phyloP scores from a whole-genome alignment of 768 basidiomycete genomes.

The Kwoniella dejecticola region DNA sequence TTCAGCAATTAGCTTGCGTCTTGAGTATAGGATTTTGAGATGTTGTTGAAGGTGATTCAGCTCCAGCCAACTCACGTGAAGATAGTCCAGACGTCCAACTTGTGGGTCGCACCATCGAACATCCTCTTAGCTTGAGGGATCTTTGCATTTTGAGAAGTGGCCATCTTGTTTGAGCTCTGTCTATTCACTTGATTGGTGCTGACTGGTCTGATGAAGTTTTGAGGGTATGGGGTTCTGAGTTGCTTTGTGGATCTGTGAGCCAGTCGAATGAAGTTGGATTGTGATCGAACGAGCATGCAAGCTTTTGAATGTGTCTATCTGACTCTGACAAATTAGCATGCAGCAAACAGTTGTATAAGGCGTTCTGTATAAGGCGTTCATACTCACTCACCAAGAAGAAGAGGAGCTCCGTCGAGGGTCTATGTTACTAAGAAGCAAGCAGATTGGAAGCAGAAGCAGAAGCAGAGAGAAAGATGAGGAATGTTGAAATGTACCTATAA shows the following conservation, averaged over 20 bases:
- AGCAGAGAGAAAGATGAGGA: no score
- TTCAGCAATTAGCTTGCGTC: no score
- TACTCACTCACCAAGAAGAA: neutral
- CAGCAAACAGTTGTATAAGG: no score
- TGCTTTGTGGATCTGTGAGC: neutral
- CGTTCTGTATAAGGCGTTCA: no score
- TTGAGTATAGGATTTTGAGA: no score
- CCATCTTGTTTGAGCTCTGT: slow-evolving; percentile 11
- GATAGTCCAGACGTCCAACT: slow-evolving; percentile 55
- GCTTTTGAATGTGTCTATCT: neutral
- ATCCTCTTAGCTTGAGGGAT: slow-evolving; percentile 50
- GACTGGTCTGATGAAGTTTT: neutral
- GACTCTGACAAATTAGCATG: no score
- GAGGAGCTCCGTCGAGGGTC: no score
- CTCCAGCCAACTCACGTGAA: slow-evolving; percentile 49
- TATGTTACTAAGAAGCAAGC: no score
- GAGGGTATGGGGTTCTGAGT: neutral
- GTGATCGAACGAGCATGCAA: slow-evolving; percentile 9
- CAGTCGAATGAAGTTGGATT: neutral
- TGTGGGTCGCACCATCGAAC: slow-evolving; percentile 51
- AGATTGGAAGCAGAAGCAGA: no score
- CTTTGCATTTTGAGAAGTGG: slow-evolving; percentile 27
- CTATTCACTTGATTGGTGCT: neutral
- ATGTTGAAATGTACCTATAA: no score
- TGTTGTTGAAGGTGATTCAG: slow-evolving; percentile 8